Evolutionary conservation across 2,329 filamentous ascomycete genomes (phyloP).

Genomic region (Reticulascus tulasneorum): DNA sequence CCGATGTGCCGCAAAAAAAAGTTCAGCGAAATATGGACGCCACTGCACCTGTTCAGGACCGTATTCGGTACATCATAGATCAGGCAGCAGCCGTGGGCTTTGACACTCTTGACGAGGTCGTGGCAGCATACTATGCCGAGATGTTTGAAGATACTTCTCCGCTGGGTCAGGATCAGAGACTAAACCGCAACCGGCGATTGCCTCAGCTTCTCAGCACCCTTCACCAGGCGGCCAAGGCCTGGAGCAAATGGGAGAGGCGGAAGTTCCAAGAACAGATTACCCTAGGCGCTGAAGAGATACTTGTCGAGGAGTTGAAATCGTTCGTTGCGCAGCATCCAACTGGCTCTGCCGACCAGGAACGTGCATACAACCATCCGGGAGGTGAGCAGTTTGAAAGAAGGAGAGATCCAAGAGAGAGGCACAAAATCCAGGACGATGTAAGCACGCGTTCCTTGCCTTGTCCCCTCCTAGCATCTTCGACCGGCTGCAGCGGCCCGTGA

Average conservation of each 20-base stretch:
- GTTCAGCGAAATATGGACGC: not conserved
- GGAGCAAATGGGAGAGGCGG: conserved; percentile 1
- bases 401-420: not conserved
- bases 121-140: not conserved
- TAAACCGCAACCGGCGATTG: not conserved
- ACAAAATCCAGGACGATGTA: not conserved
- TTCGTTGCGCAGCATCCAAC: not conserved
- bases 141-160: not conserved
- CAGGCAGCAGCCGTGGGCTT: not conserved
- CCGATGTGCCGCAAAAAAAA: not conserved
- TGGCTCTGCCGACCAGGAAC: not conserved
- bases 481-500: too few relatives aligned
- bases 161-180: not conserved
- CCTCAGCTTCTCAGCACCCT: not conserved
- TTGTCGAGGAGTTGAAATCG: not conserved
- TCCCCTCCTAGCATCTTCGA: too few relatives aligned
- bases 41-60: not conserved
- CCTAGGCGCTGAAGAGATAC: not conserved
- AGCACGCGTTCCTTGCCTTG: too few relatives aligned
- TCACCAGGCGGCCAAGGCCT: not conserved
- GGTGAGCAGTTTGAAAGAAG: not conserved
- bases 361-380: not conserved
- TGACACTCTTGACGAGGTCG: not conserved
- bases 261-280: conserved; percentile 1
- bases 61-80: not conserved